Base-by-base conservation (phyloP, 768 basidiomycete genomes). In the Mycena epipterygia region DNA sequence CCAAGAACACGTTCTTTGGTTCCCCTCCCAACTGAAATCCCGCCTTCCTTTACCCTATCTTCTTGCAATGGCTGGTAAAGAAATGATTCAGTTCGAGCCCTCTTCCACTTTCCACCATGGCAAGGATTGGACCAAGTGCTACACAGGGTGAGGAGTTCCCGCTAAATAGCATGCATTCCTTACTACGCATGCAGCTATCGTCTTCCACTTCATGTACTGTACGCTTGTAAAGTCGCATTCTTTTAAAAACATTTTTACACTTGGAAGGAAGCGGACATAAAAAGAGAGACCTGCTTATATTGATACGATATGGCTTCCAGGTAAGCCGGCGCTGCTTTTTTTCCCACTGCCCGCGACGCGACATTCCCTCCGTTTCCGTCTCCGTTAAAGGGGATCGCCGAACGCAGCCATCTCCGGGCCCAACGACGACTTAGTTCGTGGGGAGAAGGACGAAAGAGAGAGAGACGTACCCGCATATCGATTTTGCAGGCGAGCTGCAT, bases 381-480 rank as follows among this genome's bases (percentile, higher is more conserved):
- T n/a, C n/a, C n/a, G n/a, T 88, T 84, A 94, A 78, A 95, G 81
- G 58, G 96, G 74, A n/a, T 96, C 95, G 44, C 92, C 90, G 44
- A 97, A 82, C 27, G 90, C 93, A 29, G 91, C 91, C 85, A 95
- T 89, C 78, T 96, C 95, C 94, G 90, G 33, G 94, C 94, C 11
- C 91, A 5, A 6, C 27, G 1, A 62, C 30, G 25, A n/a, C n/a
- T 41, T 52, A 64, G 37, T 23, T 27, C 27, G 23, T n/a, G 67
- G 37, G 33, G 17, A 46, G 3, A 29, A 16, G 59, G 2, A 44
- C 32, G 41, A 30, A 23, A n/a, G n/a, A n/a, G n/a, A 27, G 27
- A 29, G 27, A 42, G 11, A 78, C 77, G 64, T 73, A 85, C 89
- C 80, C 91, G 87, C 88, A 95, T 93, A 64, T 96, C 96, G 60